Evolutionary conservation across 2,329 filamentous ascomycete species (phyloP).

Genomic region (Hymenoscyphus infarciens): DNA sequence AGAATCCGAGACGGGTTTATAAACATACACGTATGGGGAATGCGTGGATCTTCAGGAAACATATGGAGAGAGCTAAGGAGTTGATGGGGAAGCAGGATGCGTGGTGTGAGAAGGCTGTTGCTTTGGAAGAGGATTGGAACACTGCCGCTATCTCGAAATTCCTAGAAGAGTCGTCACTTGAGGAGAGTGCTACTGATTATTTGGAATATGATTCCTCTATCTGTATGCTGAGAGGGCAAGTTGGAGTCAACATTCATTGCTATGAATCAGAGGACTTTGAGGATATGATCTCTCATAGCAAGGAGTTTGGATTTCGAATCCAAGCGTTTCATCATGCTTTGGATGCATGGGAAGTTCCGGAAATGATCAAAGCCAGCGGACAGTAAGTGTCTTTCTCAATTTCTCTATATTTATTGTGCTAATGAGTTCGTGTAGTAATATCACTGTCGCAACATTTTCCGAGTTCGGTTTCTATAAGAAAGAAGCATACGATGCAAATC

Average conservation of each 20-base stretch:
- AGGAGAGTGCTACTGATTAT: conserved; percentile 33
- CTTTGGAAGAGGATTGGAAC: conserved; percentile 23
- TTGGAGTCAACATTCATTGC: conserved; percentile 44
- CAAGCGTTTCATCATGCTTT: conserved; percentile 42
- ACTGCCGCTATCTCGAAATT: conserved; percentile 23
- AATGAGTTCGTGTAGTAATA: conserved; percentile 31
- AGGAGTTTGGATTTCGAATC: conserved; percentile 42
- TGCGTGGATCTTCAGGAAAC: conserved; percentile 40
- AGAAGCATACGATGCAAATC: conserved; percentile 41
- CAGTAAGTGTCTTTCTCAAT: conserved; percentile 32
- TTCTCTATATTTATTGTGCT: background rate
- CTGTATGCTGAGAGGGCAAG: conserved; percentile 40
- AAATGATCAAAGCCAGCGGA: conserved; percentile 39
- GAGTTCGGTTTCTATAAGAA: conserved; percentile 42
- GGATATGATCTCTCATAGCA: conserved; percentile 41
- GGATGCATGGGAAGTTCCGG: conserved; percentile 40
- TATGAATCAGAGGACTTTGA: conserved; percentile 44
- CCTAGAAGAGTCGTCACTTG: conserved; percentile 11
- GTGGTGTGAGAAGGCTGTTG: conserved; percentile 32
- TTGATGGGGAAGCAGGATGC: conserved; percentile 39
- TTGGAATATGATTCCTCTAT: conserved; percentile 41
- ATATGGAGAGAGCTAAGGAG: conserved; percentile 38
- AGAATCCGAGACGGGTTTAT: conserved; percentile 42
- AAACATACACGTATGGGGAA: conserved; percentile 41
- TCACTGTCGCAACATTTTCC: conserved; percentile 43